phyloP scores from a whole-genome alignment of 2,329 filamentous ascomycete genomes.

The Lecanosticta acicola region DNA sequence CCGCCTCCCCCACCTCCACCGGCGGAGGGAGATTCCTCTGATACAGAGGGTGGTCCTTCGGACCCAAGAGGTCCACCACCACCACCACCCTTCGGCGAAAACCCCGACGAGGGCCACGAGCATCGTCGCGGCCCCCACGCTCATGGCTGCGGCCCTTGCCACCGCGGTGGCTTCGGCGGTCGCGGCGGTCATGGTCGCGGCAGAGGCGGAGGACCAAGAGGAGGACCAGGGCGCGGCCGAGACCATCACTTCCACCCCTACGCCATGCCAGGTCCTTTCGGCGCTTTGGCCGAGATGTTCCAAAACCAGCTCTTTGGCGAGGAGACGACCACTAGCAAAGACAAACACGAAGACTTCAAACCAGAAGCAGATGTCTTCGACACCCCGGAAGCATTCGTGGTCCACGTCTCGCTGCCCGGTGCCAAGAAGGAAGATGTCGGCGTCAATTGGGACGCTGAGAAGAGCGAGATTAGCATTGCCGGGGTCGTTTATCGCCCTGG shows the following conservation, averaged over 20 bases:
- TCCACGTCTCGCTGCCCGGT: conserved; percentile 70
- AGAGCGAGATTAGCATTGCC: conserved; percentile 58
- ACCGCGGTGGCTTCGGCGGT: conserved; percentile 27
- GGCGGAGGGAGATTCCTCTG: conserved; percentile 13
- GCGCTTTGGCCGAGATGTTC: conserved; percentile 31
- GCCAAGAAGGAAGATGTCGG: conserved; percentile 73
- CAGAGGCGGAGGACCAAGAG: conserved; percentile 28
- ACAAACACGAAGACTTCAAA: conserved; percentile 42
- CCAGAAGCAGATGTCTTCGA: conserved; percentile 74
- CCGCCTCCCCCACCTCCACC: conserved; percentile 17
- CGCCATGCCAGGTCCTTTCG: conserved; percentile 21
- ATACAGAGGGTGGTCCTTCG: conserved; percentile 20
- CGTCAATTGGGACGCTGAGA: conserved; percentile 69
- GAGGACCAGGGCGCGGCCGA: conserved; percentile 17
- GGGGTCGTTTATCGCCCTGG: conserved; percentile 69
- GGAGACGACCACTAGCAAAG: conserved; percentile 17
- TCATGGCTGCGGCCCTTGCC: conserved; percentile 21
- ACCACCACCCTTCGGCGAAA: conserved; percentile 19
- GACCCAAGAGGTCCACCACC: conserved; percentile 21
- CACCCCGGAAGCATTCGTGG: conserved; percentile 57
- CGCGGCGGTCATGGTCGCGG: conserved; percentile 23
- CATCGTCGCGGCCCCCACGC: conserved; percentile 16
- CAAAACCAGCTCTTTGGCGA: conserved; percentile 35
- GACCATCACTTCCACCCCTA: conserved; percentile 18
- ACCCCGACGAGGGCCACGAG: conserved; percentile 10